These are phyloP conservation scores for Penicillium hordei DNA, from an alignment of 2,329 filamentous ascomycete genomes.

Conservation along the genomic window DNA sequence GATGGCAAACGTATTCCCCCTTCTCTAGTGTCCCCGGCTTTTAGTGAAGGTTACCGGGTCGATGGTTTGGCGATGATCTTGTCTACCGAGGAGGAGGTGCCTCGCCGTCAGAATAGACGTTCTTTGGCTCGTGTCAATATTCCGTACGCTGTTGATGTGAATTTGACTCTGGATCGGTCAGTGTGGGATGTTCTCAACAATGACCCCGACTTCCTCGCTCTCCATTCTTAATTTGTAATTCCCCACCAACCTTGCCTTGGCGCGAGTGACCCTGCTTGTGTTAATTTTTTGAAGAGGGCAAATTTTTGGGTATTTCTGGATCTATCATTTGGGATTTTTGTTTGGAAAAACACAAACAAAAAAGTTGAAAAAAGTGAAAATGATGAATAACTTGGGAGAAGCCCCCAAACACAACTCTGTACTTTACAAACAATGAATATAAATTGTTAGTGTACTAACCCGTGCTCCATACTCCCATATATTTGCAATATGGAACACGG, in stretches of 20 bases:
- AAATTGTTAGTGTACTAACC: background rate
- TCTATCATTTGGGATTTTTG: accelerated
- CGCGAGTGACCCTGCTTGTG: no score
- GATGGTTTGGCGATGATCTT: constrained; percentile 2
- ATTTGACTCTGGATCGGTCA: background rate
- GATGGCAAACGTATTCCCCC: background rate
- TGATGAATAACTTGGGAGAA: background rate
- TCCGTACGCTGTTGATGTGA: background rate
- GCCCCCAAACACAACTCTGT: background rate
- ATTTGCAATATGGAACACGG: no score
- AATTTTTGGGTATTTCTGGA: no score
- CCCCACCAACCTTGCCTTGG: no score
- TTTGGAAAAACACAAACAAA: background rate
- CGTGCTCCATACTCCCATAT: no score
- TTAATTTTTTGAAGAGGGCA: background rate
- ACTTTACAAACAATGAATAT: background rate
- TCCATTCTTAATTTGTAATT: background rate
- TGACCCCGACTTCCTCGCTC: background rate
- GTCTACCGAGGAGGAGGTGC: background rate
- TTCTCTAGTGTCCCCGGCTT: background rate
- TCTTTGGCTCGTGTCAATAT: background rate
- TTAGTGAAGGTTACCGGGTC: background rate
- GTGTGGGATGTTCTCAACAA: background rate
- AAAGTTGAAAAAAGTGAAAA: background rate
- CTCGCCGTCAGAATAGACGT: background rate